A percentile compares a stretch with the other conserved stretches of the same genome.
phyloP scores from a whole-genome alignment of 306 rosid species.

The Glycyrrhiza uralensis region DNA sequence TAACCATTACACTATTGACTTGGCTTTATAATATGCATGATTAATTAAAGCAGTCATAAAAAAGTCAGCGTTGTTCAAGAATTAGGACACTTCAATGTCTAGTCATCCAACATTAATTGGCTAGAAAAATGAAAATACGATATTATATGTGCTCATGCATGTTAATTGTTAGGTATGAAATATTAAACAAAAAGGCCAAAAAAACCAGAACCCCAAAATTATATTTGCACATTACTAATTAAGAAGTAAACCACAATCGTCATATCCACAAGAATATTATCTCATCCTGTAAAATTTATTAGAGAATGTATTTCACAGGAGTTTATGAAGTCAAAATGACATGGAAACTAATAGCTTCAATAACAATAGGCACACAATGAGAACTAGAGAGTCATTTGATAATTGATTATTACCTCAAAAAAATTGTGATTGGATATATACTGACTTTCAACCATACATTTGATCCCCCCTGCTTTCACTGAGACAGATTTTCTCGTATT shows the following conservation, averaged over 20 bases:
- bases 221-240: too few species aligned
- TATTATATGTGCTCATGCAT: too few species aligned
- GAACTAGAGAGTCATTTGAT: neutral
- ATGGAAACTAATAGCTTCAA: neutral
- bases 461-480: constrained; percentile 62
- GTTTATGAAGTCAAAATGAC: constrained; percentile 4
- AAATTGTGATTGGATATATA: constrained; percentile 84
- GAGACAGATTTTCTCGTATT: constrained; percentile 42
- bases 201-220: too few species aligned
- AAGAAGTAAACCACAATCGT: neutral
- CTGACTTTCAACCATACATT: constrained; percentile 60
- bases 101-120: too few species aligned
- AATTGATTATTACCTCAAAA: constrained; percentile 63
- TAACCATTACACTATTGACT: neutral
- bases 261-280: neutral
- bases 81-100: neutral
- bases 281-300: neutral
- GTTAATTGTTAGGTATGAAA: too few species aligned
- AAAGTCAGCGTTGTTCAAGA: neutral
- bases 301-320: neutral
- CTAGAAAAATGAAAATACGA: too few species aligned
- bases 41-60: neutral
- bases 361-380: neutral
- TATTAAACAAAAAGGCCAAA: too few species aligned
- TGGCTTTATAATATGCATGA: neutral